These are phyloP conservation scores for Cercospora zeina DNA, from an alignment of 2,329 filamentous ascomycete genomes.

Conservation along the genomic window DNA sequence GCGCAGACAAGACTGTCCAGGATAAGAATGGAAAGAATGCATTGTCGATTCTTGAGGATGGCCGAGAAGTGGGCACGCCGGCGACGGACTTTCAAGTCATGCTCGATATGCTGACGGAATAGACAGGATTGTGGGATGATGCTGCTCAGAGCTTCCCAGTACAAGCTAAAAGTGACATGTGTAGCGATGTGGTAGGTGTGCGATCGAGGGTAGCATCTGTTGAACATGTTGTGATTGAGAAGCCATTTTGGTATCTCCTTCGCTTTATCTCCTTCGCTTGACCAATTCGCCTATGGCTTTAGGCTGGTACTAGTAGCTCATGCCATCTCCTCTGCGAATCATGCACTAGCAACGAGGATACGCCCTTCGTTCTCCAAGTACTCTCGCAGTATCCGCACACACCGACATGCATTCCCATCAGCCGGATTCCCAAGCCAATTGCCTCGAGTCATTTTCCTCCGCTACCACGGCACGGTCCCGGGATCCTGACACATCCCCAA, in stretches of 20 bases:
- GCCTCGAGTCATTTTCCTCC: not conserved
- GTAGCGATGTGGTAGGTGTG: not conserved
- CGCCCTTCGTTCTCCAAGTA: not conserved
- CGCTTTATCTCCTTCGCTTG: not conserved
- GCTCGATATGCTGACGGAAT: not conserved
- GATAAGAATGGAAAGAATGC: not conserved
- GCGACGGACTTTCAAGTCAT: not conserved
- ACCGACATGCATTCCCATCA: not conserved
- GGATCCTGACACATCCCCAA: slow-evolving; percentile 3
- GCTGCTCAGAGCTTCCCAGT: not conserved
- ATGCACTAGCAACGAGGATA: not conserved
- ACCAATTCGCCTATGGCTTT: not conserved
- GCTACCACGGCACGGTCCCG: not conserved
- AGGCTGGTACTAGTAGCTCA: not conserved
- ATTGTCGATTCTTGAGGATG: not conserved
- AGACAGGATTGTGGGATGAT: not conserved
- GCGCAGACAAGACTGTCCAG: not conserved
- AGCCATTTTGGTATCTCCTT: too few relatives aligned
- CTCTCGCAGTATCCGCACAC: not conserved
- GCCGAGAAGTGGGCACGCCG: not conserved
- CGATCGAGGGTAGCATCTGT: not conserved
- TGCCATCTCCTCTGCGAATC: not conserved
- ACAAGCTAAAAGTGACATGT: not conserved
- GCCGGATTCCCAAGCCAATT: not conserved
- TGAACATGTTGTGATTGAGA: not conserved